Percentiles rank a stretch among this genome's conserved stretches.
Evolutionary conservation across 768 basidiomycete species (phyloP).

Genomic region (Calocybe cyanea): DNA sequence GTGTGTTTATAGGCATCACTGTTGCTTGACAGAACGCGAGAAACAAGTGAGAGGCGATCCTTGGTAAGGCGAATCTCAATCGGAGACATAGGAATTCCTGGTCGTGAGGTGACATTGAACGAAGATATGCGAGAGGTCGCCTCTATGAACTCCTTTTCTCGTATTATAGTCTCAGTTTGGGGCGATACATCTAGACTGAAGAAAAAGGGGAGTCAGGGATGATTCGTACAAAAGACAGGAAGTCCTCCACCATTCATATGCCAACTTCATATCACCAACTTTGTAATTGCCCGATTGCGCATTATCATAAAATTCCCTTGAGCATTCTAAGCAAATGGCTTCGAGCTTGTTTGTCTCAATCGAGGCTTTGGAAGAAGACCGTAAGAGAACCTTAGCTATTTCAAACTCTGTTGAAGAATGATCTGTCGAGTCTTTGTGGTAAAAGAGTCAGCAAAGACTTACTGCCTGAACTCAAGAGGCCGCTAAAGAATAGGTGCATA

Average conservation of each 20-base stretch:
- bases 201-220: slow-evolving; percentile 2
- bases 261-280: slow-evolving; percentile 92
- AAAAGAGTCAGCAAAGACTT: slow-evolving; percentile 32
- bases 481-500: slow-evolving; percentile 78
- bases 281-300: slow-evolving; percentile 90
- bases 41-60: slow-evolving; percentile 84
- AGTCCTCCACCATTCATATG: slow-evolving; percentile 80
- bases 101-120: slow-evolving; percentile 76
- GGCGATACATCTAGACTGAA: slow-evolving; percentile 73
- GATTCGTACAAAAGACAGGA: background rate
- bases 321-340: slow-evolving; percentile 74
- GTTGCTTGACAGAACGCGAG: slow-evolving; percentile 80
- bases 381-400: slow-evolving; percentile 61
- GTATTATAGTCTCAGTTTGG: slow-evolving; percentile 53
- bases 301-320: slow-evolving; percentile 93
- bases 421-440: background rate
- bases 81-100: slow-evolving; percentile 78
- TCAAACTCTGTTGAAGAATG: slow-evolving; percentile 50
- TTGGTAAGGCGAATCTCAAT: slow-evolving; percentile 92
- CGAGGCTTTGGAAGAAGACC: slow-evolving; percentile 40
- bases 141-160: slow-evolving; percentile 92
- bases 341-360: slow-evolving; percentile 57
- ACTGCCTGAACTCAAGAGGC: slow-evolving; percentile 86
- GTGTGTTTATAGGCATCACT: slow-evolving; percentile 88
- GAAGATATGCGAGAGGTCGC: slow-evolving; percentile 95